These are phyloP conservation scores for Atalantia buxifolia DNA, from an alignment of 345 rosid species.

Conservation along the genomic window DNA sequence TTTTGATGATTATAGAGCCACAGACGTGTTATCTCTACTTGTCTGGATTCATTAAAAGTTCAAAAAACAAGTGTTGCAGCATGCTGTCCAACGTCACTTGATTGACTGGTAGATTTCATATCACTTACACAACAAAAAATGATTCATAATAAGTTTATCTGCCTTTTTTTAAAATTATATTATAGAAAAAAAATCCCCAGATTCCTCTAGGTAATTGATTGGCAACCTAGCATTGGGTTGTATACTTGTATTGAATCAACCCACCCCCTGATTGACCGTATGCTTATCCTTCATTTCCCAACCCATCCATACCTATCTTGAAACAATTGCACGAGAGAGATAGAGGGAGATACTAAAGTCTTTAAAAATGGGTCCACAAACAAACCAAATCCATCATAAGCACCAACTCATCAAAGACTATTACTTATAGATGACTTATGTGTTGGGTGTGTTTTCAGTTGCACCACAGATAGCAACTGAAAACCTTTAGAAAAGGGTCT, in stretches of 20 bases:
- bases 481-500: neutral
- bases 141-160: neutral
- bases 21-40: neutral
- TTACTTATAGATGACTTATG: conserved; percentile 25
- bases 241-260: neutral
- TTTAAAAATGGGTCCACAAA: conserved; percentile 2
- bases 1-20: neutral
- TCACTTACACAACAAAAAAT: neutral
- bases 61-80: neutral
- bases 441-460: no score
- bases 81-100: neutral
- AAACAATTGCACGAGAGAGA: neutral
- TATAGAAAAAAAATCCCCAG: neutral
- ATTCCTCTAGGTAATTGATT: neutral
- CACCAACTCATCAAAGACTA: conserved; percentile 87
- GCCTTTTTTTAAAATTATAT: neutral
- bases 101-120: neutral
- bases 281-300: neutral
- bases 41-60: neutral
- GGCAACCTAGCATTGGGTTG: neutral
- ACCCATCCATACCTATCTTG: neutral
- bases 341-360: neutral
- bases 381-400: conserved; percentile 96
- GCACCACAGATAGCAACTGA: neutral
- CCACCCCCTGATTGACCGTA: neutral